Conservation (phyloP, 306 rosid genomes). For the Leucaena leucocephala region DNA sequence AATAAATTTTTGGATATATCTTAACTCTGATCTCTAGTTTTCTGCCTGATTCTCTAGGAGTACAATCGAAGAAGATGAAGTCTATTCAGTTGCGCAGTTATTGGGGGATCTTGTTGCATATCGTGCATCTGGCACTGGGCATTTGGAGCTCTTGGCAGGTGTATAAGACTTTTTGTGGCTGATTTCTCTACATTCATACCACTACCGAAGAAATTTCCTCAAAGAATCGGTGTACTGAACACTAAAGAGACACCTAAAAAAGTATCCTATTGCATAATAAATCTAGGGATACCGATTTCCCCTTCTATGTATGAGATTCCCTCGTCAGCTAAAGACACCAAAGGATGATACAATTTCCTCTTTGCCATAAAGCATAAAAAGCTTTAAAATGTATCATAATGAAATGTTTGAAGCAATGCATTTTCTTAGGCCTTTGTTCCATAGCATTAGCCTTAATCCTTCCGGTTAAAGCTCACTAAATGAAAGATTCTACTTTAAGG, state of each 20-base stretch:
- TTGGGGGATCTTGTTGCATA: constrained; percentile 91
- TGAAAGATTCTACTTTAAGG: not conserved
- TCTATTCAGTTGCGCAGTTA: constrained; percentile 80
- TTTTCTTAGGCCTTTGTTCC: not conserved
- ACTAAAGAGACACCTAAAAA: not conserved
- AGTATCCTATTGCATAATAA: not conserved
- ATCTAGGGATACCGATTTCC: not conserved
- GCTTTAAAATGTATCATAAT: not conserved
- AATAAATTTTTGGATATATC: not conserved
- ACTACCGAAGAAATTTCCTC: not conserved
- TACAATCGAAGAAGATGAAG: constrained; percentile 74
- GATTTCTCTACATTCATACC: not conserved
- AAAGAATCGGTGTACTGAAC: not conserved
- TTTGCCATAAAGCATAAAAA: not conserved
- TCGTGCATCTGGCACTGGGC: constrained; percentile 92
- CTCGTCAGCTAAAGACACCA: not conserved
- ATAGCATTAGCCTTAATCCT: not conserved
- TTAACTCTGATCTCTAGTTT: constrained; percentile 26
- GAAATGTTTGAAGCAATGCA: not conserved
- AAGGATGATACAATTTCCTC: not conserved
- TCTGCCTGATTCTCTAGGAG: constrained; percentile 47
- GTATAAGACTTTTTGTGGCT: constrained; percentile 4
- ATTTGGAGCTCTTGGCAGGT: constrained; percentile 95
- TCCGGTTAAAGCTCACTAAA: not conserved
- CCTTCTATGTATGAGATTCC: not conserved